These are phyloP conservation scores for Mimosa bimucronata DNA, from an alignment of 306 rosid genomes.

Conservation along the genomic window DNA sequence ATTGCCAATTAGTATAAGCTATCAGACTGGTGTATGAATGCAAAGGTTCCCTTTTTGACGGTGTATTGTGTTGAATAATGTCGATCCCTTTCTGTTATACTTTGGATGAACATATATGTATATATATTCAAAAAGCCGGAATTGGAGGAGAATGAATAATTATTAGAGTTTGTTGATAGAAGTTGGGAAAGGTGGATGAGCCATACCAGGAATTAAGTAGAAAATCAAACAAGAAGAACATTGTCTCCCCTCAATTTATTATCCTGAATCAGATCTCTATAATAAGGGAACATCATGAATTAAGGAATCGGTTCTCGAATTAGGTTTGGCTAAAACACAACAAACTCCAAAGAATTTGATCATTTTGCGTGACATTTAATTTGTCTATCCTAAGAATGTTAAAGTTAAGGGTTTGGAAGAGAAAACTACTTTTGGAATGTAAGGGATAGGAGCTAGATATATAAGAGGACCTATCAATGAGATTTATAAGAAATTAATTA, in stretches of 20 bases:
- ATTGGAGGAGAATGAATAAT: not conserved
- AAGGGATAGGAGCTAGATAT: not conserved
- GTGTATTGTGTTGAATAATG: not conserved
- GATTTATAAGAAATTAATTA: not conserved
- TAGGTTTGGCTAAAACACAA: slow-evolving; percentile 33
- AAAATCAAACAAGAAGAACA: slow-evolving; percentile 3
- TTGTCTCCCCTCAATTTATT: not conserved
- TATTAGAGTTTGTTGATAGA: not conserved
- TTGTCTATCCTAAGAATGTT: slow-evolving; percentile 42
- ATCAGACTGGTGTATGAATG: not conserved
- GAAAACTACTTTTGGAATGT: slow-evolving; percentile 29
- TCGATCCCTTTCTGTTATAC: not conserved
- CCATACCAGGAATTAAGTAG: not conserved
- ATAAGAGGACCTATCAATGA: slow-evolving; percentile 19
- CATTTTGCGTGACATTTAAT: slow-evolving; percentile 5
- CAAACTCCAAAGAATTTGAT: slow-evolving; percentile 17
- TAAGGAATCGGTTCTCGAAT: slow-evolving; percentile 17
- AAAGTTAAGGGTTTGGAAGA: slow-evolving; percentile 35
- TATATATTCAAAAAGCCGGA: not conserved
- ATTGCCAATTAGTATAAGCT: not conserved
- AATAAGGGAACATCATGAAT: not conserved
- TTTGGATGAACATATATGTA: not conserved
- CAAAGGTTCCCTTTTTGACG: not conserved
- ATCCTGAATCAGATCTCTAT: not conserved
- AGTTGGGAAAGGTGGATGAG: slow-evolving; percentile 2